phyloP scores from a whole-genome alignment of 768 basidiomycete genomes.

The Tylopilus plumbeoviolaceoides region DNA sequence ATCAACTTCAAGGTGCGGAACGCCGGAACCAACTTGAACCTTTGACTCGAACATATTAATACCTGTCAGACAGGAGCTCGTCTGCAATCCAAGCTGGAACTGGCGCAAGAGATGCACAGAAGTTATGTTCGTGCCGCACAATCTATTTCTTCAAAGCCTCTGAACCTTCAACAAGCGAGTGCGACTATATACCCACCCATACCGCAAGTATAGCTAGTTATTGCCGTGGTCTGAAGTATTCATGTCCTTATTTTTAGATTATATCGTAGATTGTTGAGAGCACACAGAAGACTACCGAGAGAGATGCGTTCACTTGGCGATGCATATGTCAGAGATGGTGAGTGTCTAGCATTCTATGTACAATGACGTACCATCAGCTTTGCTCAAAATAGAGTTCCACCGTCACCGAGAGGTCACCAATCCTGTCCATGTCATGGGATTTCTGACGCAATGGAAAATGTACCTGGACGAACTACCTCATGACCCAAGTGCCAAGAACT shows the following conservation, averaged over 20 bases:
- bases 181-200: slow-evolving; percentile 75
- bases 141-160: slow-evolving; percentile 51
- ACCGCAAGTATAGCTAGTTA: slow-evolving; percentile 48
- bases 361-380: neutral
- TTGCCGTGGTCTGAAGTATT: neutral
- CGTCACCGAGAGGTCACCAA: slow-evolving; percentile 77
- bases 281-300: slow-evolving; percentile 63
- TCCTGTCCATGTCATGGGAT: slow-evolving; percentile 89
- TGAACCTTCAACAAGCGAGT: slow-evolving; percentile 60
- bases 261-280: slow-evolving; percentile 76
- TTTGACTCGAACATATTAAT: no score
- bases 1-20: no score
- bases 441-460: slow-evolving; percentile 91
- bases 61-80: no score
- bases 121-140: slow-evolving; percentile 24
- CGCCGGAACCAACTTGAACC: no score
- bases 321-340: slow-evolving; percentile 79
- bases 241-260: slow-evolving; percentile 43
- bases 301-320: slow-evolving; percentile 88
- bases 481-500: slow-evolving; percentile 38
- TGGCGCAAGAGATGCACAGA: slow-evolving; percentile 13
- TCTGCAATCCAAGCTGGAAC: neutral
- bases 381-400: slow-evolving; percentile 68
- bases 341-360: slow-evolving; percentile 4
- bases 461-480: slow-evolving; percentile 75